Evolutionary conservation across 805 yeast genomes (phyloP).

Genomic region (Metschnikowia santaceciliae): DNA sequence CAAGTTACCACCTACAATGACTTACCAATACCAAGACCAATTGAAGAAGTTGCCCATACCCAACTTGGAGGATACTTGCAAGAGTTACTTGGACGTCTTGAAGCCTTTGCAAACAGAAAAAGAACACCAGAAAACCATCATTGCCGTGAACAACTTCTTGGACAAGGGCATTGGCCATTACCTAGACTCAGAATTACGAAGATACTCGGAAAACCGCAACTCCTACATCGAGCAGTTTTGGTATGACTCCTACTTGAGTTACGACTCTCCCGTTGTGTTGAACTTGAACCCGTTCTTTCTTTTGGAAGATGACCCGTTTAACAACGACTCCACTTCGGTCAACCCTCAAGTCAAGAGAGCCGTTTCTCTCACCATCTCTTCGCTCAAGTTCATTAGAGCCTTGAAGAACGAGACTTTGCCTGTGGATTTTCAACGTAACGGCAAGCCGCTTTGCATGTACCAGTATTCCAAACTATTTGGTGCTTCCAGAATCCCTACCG

Average conservation of each 20-base stretch:
- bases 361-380: slow-evolving; percentile 69
- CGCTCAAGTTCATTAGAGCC: slow-evolving; percentile 76
- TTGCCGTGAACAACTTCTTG: slow-evolving; percentile 56
- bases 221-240: slow-evolving; percentile 92
- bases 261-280: slow-evolving; percentile 87
- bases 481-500: slow-evolving; percentile 79
- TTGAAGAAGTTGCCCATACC: slow-evolving; percentile 79
- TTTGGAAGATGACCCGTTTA: slow-evolving; percentile 88
- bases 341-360: slow-evolving; percentile 73
- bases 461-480: slow-evolving; percentile 87
- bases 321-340: slow-evolving; percentile 44
- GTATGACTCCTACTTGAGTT: slow-evolving; percentile 85
- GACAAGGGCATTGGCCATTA: slow-evolving; percentile 47
- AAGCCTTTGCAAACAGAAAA: slow-evolving; percentile 77
- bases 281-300: slow-evolving; percentile 88
- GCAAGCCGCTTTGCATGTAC: slow-evolving; percentile 77
- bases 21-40: slow-evolving; percentile 58
- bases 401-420: slow-evolving; percentile 69
- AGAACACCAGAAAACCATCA: slow-evolving; percentile 60
- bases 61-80: slow-evolving; percentile 61
- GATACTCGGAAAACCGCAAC: slow-evolving; percentile 58
- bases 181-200: slow-evolving; percentile 61
- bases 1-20: slow-evolving; percentile 3
- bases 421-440: slow-evolving; percentile 63
- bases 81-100: slow-evolving; percentile 59